Percentiles rank a stretch among this genome's conserved stretches.
These are phyloP conservation scores for Aspergillus asperescens DNA, from an alignment of 495 filamentous ascomycete genomes.

Conservation along the genomic window DNA sequence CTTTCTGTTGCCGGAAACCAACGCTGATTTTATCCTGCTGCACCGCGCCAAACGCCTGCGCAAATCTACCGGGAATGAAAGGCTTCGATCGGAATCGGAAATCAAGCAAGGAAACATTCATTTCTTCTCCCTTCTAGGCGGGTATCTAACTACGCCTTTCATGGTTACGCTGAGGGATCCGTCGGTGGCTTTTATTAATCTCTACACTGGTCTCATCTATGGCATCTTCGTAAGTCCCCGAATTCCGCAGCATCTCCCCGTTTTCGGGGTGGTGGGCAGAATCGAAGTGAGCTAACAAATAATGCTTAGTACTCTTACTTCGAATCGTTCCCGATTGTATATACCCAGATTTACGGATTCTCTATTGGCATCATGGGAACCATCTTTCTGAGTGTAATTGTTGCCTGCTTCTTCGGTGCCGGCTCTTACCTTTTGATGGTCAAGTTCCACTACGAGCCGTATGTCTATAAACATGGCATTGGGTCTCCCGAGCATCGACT, in stretches of 20 bases:
- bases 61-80: constrained; percentile 30
- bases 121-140: too few relatives aligned
- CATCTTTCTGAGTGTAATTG: constrained; percentile 48
- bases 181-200: constrained; percentile 32
- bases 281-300: not conserved
- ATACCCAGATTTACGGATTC: constrained; percentile 38
- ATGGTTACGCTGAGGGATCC: too few relatives aligned
- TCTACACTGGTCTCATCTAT: constrained; percentile 47
- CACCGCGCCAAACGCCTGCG: constrained; percentile 36
- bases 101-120: constrained; percentile 33
- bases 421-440: too few relatives aligned
- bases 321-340: constrained; percentile 46
- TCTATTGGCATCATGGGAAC: constrained; percentile 35
- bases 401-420: too few relatives aligned
- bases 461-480: too few relatives aligned
- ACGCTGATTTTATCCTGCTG: constrained; percentile 42
- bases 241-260: too few relatives aligned
- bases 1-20: constrained; percentile 45
- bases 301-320: constrained; percentile 30
- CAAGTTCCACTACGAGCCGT: too few relatives aligned
- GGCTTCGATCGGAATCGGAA: constrained; percentile 38
- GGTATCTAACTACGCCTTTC: too few relatives aligned
- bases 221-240: too few relatives aligned
- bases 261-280: too few relatives aligned
- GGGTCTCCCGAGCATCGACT: not conserved